Evolutionary conservation across 768 basidiomycete species (phyloP).

Genomic region (Amanita muscaria): DNA sequence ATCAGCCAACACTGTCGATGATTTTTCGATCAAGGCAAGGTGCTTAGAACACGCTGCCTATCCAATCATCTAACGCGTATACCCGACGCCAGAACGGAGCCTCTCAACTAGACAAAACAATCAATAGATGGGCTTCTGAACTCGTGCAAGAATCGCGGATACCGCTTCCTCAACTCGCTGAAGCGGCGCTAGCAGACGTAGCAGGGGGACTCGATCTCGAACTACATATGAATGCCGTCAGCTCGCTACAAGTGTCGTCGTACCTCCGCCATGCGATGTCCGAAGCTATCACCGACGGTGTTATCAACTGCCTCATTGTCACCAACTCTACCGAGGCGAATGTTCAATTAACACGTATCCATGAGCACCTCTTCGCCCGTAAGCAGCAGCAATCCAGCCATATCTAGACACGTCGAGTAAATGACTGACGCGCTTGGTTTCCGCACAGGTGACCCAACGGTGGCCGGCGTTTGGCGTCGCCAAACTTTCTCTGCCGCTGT

Average conservation of each 20-base stretch:
- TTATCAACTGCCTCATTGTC: slow-evolving; percentile 80
- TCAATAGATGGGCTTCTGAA: slow-evolving; percentile 86
- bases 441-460: slow-evolving; percentile 66
- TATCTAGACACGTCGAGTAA: neutral
- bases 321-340: slow-evolving; percentile 84
- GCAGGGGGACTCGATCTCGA: slow-evolving; percentile 40
- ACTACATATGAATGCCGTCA: slow-evolving; percentile 26
- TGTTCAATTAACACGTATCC: slow-evolving; percentile 74
- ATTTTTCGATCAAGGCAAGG: slow-evolving; percentile 79
- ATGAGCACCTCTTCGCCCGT: slow-evolving; percentile 84
- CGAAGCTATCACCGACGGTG: slow-evolving; percentile 66
- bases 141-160: slow-evolving; percentile 50
- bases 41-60: neutral
- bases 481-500: slow-evolving; percentile 88
- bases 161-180: slow-evolving; percentile 42
- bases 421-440: neutral
- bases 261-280: slow-evolving; percentile 75
- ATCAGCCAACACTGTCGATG: slow-evolving; percentile 65
- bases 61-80: neutral
- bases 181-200: slow-evolving; percentile 54
- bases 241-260: slow-evolving; percentile 69
- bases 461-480: slow-evolving; percentile 85
- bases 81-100: slow-evolving; percentile 88
- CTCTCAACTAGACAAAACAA: slow-evolving; percentile 69
- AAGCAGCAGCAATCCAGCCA: slow-evolving; percentile 22